These are phyloP conservation scores for Fulvia fulva DNA, from an alignment of 2,329 filamentous ascomycete species.

Conservation along the genomic window DNA sequence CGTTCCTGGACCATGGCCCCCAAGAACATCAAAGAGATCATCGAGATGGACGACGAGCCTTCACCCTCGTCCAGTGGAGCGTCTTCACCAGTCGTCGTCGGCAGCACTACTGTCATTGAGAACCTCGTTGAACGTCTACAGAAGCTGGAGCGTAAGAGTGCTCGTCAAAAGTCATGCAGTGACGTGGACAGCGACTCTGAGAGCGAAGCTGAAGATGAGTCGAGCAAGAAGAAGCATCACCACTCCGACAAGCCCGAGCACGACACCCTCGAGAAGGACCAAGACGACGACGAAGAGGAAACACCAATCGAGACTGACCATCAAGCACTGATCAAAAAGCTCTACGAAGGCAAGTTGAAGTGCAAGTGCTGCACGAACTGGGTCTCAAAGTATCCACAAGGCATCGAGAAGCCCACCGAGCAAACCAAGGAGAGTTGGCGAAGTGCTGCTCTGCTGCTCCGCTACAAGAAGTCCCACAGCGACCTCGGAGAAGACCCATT, in stretches of 20 bases:
- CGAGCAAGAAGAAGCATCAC: not conserved
- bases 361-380: slow-evolving; percentile 1
- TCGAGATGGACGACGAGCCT: not conserved
- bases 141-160: not conserved
- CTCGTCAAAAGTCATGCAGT: not conserved
- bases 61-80: not conserved
- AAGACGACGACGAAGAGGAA: not conserved
- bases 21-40: not conserved
- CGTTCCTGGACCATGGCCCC: not conserved
- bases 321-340: not conserved
- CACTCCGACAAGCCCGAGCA: not conserved
- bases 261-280: not conserved
- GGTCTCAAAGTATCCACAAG: not conserved
- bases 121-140: not conserved
- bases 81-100: not conserved
- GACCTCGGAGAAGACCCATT: slow-evolving; percentile 2
- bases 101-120: not conserved
- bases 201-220: not conserved
- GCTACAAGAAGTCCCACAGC: slow-evolving; percentile 3
- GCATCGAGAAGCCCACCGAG: not conserved
- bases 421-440: slow-evolving; percentile 1
- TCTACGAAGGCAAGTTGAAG: not conserved
- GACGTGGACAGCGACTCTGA: not conserved
- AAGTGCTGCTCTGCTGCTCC: not conserved
- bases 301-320: not conserved